phyloP scores from a whole-genome alignment of 768 basidiomycete genomes.

The Hypholoma fasciculare region DNA sequence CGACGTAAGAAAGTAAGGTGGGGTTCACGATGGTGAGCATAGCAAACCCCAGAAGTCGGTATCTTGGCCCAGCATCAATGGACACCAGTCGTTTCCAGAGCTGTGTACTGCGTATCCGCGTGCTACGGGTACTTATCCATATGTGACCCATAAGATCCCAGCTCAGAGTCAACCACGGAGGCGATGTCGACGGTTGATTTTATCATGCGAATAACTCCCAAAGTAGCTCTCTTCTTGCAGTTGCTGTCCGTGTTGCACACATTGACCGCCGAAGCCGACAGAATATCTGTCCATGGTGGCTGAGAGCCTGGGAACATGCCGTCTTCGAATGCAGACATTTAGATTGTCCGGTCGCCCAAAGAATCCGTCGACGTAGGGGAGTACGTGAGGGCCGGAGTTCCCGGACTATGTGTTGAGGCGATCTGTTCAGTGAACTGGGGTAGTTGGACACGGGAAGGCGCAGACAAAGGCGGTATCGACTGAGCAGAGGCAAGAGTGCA shows the following conservation, averaged over 20 bases:
- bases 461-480: neutral
- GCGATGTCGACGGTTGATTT: neutral
- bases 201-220: neutral
- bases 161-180: conserved; percentile 3
- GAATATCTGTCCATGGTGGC: too few relatives aligned
- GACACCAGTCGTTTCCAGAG: conserved; percentile 13
- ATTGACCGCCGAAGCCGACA: neutral
- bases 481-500: neutral
- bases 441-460: neutral
- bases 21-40: neutral
- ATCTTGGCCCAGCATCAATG: conserved; percentile 7
- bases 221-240: neutral
- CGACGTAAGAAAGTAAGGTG: conserved; percentile 1
- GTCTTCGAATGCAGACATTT: conserved; percentile 56
- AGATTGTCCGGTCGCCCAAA: conserved; percentile 54
- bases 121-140: conserved; percentile 14
- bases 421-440: neutral
- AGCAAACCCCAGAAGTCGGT: neutral
- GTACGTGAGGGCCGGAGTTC: conserved; percentile 57
- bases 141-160: too few relatives aligned
- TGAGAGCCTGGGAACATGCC: too few relatives aligned
- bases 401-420: conserved; percentile 38
- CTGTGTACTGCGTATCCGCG: conserved; percentile 10
- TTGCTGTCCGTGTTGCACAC: neutral
- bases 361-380: conserved; percentile 62